Conservation (phyloP, 805 yeast species). For the Komagataella kurtzmanii region DNA sequence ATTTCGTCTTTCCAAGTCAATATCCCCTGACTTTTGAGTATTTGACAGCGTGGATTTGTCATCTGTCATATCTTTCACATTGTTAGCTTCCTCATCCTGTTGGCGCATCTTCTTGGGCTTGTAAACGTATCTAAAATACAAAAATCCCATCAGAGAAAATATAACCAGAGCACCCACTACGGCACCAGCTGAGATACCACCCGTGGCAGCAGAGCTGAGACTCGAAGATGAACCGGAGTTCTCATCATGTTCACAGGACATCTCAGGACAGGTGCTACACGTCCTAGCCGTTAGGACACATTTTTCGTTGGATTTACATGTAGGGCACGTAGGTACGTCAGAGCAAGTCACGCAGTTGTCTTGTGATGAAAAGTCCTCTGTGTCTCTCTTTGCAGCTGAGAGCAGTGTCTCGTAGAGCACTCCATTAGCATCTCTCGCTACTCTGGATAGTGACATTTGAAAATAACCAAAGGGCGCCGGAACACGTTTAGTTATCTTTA, state of each 20-base stretch:
- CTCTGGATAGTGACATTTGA: neutral
- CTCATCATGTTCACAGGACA: slow-evolving; percentile 27
- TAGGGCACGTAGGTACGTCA: slow-evolving; percentile 33
- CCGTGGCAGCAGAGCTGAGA: slow-evolving; percentile 18
- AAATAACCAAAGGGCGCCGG: neutral
- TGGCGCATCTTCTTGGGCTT: slow-evolving; percentile 9
- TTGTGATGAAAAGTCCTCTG: neutral
- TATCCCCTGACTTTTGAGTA: slow-evolving; percentile 9
- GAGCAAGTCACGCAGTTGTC: slow-evolving; percentile 17
- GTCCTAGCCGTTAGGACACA: slow-evolving; percentile 45
- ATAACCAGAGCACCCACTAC: slow-evolving; percentile 41
- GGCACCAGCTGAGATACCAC: slow-evolving; percentile 65
- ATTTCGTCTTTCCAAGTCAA: slow-evolving; percentile 10
- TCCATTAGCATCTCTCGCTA: neutral
- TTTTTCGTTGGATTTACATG: slow-evolving; percentile 34
- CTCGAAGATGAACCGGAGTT: slow-evolving; percentile 5
- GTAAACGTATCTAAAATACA: slow-evolving; percentile 29
- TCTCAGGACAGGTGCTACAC: slow-evolving; percentile 42
- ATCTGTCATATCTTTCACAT: slow-evolving; percentile 3
- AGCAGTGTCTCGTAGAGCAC: neutral
- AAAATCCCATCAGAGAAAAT: slow-evolving; percentile 20
- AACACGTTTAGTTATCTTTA: neutral
- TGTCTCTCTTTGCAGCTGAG: neutral
- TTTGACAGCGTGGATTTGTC: slow-evolving; percentile 1
- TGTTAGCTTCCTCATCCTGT: slow-evolving; percentile 15